phyloP scores from a whole-genome alignment of 257 asterid species.

The Verbena officinalis region DNA sequence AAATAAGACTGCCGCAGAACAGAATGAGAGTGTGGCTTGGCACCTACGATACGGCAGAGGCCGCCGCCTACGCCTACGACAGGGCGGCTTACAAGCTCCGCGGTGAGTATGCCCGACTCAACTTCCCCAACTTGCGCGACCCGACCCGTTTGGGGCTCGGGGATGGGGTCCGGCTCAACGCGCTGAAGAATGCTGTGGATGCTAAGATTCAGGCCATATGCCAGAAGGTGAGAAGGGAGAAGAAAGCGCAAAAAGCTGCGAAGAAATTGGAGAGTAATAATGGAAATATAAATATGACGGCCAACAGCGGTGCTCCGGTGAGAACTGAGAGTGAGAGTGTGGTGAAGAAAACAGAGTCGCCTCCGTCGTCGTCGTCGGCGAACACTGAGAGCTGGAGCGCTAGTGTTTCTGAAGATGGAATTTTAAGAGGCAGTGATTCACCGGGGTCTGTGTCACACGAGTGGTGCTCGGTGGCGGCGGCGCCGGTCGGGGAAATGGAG shows the following conservation, averaged over 20 bases:
- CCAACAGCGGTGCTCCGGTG: too few relatives aligned
- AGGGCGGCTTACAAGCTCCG: conserved; percentile 94
- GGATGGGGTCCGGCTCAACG: conserved; percentile 46
- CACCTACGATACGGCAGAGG: conserved; percentile 89
- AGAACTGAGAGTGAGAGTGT: conserved; percentile 7
- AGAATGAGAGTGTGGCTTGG: conserved; percentile 94
- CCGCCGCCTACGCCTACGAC: conserved; percentile 96
- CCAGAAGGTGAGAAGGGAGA: conserved; percentile 70
- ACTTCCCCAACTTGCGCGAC: conserved; percentile 75
- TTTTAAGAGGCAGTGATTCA: conserved; percentile 52
- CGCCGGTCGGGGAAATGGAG: conserved; percentile 38
- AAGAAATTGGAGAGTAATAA: conserved; percentile 25
- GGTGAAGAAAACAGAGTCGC: conserved; percentile 35
- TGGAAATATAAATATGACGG: neutral
- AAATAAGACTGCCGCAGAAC: conserved; percentile 89
- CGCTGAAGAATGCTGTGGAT: conserved; percentile 79
- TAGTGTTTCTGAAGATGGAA: conserved; percentile 56
- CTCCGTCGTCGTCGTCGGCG: conserved; percentile 35
- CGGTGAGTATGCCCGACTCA: conserved; percentile 88
- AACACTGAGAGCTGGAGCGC: conserved; percentile 37
- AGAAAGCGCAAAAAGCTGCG: conserved; percentile 38
- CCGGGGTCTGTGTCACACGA: conserved; percentile 44
- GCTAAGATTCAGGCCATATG: conserved; percentile 85
- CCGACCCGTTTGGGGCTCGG: conserved; percentile 64
- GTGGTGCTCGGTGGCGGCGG: conserved; percentile 36